Conservation (phyloP, 768 basidiomycete genomes). For the Austroboletus festivus region DNA sequence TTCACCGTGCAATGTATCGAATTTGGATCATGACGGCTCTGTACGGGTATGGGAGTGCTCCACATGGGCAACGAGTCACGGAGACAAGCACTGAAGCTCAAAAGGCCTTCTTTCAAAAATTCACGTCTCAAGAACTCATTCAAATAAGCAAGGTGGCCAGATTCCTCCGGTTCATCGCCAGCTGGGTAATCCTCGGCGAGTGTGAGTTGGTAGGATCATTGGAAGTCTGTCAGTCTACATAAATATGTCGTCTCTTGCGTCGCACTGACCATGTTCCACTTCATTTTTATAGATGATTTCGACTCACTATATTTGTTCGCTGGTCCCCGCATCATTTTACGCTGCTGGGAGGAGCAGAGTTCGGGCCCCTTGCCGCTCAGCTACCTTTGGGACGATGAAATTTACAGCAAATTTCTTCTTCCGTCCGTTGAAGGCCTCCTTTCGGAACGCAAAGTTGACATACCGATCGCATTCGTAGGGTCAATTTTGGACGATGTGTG, state of each 20-base stretch:
- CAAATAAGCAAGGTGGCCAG: constrained; percentile 11
- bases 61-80: not conserved
- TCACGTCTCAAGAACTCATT: constrained; percentile 16
- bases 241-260: not conserved
- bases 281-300: constrained; percentile 10
- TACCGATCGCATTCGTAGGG: constrained; percentile 6
- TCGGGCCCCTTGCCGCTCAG: constrained; percentile 5
- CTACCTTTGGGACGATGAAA: not conserved
- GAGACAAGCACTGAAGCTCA: not conserved
- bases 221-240: constrained; percentile 11
- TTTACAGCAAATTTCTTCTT: constrained; percentile 5
- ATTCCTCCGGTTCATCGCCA: constrained; percentile 4
- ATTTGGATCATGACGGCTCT: constrained; percentile 11
- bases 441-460: constrained; percentile 2
- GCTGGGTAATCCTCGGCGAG: constrained; percentile 9
- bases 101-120: constrained; percentile 12
- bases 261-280: not conserved
- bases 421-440: not conserved
- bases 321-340: constrained; percentile 13
- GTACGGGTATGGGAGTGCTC: not conserved
- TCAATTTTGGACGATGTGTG: constrained; percentile 15
- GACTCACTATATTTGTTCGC: constrained; percentile 12
- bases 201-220: constrained; percentile 2
- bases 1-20: constrained; percentile 13
- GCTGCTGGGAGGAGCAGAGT: constrained; percentile 15